Conservation (phyloP, 805 yeast species). For the Saccharomycopsis babjevae region DNA sequence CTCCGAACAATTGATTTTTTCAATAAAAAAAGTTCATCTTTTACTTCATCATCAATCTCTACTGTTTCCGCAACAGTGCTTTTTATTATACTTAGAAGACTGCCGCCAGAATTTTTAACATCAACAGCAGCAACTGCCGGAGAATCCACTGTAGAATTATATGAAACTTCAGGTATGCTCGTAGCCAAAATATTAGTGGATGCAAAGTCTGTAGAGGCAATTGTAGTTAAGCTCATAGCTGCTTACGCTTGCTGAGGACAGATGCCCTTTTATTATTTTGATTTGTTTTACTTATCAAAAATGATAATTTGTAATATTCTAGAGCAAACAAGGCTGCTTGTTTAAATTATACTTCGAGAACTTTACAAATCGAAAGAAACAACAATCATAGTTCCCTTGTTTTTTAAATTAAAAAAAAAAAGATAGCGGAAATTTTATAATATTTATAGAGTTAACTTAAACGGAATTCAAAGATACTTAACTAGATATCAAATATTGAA, state of each 20-base stretch:
- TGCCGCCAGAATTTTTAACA: background rate
- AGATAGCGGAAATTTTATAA: no score
- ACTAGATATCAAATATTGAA: no score
- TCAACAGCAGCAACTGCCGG: background rate
- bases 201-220: background rate
- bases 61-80: background rate
- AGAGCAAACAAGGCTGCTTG: no score
- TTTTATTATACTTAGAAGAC: background rate
- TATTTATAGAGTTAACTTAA: no score
- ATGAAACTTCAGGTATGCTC: background rate
- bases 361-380: no score
- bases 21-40: background rate
- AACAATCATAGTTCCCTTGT: no score
- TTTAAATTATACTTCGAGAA: no score
- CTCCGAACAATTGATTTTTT: background rate
- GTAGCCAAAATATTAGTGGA: background rate
- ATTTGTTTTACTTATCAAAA: background rate
- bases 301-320: no score
- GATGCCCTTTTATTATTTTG: background rate
- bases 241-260: background rate
- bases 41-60: background rate
- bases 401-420: no score
- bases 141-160: background rate
- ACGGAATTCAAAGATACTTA: no score
- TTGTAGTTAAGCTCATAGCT: background rate